Percentiles rank a stretch among this genome's conserved stretches.
These are phyloP conservation scores for Tylopilus vinaceipallidus DNA, from an alignment of 768 basidiomycete species.

Conservation along the genomic window DNA sequence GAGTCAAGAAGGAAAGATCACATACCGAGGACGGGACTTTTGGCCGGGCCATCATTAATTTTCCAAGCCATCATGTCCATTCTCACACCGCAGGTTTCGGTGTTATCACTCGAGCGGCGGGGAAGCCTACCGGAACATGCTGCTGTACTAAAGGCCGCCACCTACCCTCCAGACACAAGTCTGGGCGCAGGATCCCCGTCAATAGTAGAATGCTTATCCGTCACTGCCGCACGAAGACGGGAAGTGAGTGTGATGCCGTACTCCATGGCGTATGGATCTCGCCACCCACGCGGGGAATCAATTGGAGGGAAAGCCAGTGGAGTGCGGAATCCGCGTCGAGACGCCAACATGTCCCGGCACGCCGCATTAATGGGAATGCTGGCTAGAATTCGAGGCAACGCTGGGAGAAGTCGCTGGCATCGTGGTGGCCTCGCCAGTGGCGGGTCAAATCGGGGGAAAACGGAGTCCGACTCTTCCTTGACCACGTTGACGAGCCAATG, in stretches of 20 bases:
- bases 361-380: too few relatives aligned
- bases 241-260: not conserved
- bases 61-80: too few relatives aligned
- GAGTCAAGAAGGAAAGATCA: not conserved
- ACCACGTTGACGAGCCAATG: not conserved
- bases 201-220: not conserved
- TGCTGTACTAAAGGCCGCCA: not conserved
- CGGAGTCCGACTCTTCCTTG: not conserved
- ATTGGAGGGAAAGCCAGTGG: not conserved
- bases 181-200: not conserved
- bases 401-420: not conserved
- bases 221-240: too few relatives aligned
- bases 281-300: not conserved
- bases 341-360: too few relatives aligned
- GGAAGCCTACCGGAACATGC: not conserved
- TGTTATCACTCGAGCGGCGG: not conserved
- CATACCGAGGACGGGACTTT: not conserved
- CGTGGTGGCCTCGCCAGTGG: not conserved
- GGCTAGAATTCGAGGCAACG: too few relatives aligned
- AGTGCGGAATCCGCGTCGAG: not conserved
- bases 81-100: too few relatives aligned
- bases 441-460: too few relatives aligned
- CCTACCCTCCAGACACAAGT: not conserved
- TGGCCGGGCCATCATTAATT: not conserved
- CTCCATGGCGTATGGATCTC: slow-evolving; percentile 6